Evolutionary conservation across 352 stramenopile genomes (phyloP).

Genomic region (Pythium chondricola): DNA sequence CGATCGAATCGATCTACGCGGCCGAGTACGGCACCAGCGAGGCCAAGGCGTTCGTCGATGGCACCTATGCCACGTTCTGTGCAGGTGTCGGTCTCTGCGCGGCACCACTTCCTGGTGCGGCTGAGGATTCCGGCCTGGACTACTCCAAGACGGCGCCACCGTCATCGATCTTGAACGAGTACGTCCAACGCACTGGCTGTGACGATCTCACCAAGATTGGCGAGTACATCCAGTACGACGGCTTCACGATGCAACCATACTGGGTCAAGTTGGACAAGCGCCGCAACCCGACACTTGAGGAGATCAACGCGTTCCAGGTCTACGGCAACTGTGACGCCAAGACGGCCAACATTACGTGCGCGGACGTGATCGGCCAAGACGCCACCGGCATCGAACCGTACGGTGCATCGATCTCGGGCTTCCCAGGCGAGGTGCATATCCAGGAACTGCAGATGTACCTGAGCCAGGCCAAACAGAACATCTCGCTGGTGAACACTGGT

Average conservation of each 20-base stretch:
- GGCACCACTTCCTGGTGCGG: slow-evolving; percentile 45
- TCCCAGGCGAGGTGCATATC: slow-evolving; percentile 28
- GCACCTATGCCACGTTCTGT: slow-evolving; percentile 34
- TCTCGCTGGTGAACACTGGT: slow-evolving; percentile 36
- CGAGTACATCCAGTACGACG: slow-evolving; percentile 64
- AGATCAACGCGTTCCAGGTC: slow-evolving; percentile 41
- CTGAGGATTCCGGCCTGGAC: slow-evolving; percentile 52
- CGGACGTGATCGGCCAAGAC: slow-evolving; percentile 40
- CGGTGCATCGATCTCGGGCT: slow-evolving; percentile 41
- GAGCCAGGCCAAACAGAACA: slow-evolving; percentile 38
- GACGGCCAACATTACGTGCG: slow-evolving; percentile 51
- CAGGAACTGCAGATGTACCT: slow-evolving; percentile 38
- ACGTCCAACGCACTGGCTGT: slow-evolving; percentile 43
- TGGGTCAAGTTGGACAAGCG: slow-evolving; percentile 46
- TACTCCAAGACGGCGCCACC: slow-evolving; percentile 33
- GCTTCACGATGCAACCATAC: slow-evolving; percentile 31
- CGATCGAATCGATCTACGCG: slow-evolving; percentile 20
- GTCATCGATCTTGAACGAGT: slow-evolving; percentile 28
- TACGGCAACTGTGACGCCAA: slow-evolving; percentile 53
- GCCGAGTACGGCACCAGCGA: background rate
- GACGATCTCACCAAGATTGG: slow-evolving; percentile 33
- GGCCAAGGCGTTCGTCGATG: slow-evolving; percentile 15
- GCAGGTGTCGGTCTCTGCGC: slow-evolving; percentile 44
- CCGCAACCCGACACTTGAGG: slow-evolving; percentile 52
- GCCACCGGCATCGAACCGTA: slow-evolving; percentile 30